Evolutionary conservation across 805 yeast species (phyloP).

Genomic region (Maudiozyma barnettii): DNA sequence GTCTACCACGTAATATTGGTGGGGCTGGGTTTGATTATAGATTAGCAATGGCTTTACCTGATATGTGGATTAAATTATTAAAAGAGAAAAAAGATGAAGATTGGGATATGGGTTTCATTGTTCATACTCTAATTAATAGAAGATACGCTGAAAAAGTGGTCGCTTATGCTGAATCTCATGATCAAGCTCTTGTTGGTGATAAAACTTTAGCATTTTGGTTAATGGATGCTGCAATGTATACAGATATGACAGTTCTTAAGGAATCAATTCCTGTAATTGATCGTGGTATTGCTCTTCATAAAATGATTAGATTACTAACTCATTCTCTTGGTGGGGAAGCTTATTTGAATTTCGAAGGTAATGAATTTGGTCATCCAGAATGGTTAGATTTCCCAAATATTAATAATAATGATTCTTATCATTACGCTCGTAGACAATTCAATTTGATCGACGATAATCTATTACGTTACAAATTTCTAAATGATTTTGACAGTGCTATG

Average conservation of each 20-base stretch:
- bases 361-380: conserved; percentile 98
- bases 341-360: conserved; percentile 91
- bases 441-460: conserved; percentile 72
- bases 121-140: conserved; percentile 76
- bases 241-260: conserved; percentile 75
- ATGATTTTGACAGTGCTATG: conserved; percentile 79
- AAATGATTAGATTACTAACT: conserved; percentile 79
- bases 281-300: conserved; percentile 85
- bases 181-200: conserved; percentile 96
- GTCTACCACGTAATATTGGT: conserved; percentile 62
- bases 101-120: conserved; percentile 81
- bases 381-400: conserved; percentile 96
- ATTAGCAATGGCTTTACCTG: conserved; percentile 94
- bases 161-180: conserved; percentile 90
- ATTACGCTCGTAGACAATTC: conserved; percentile 93
- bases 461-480: conserved; percentile 68
- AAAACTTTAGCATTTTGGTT: conserved; percentile 95
- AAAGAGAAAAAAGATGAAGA: conserved; percentile 80
- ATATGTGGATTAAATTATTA: conserved; percentile 94
- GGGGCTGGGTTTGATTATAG: conserved; percentile 94
- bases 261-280: conserved; percentile 71
- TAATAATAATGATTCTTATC: conserved; percentile 81
- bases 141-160: conserved; percentile 83
- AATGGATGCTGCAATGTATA: conserved; percentile 97
- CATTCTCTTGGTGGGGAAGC: conserved; percentile 96